Conservation (phyloP, 257 asterid genomes). For the Solanum bukasovii region DNA sequence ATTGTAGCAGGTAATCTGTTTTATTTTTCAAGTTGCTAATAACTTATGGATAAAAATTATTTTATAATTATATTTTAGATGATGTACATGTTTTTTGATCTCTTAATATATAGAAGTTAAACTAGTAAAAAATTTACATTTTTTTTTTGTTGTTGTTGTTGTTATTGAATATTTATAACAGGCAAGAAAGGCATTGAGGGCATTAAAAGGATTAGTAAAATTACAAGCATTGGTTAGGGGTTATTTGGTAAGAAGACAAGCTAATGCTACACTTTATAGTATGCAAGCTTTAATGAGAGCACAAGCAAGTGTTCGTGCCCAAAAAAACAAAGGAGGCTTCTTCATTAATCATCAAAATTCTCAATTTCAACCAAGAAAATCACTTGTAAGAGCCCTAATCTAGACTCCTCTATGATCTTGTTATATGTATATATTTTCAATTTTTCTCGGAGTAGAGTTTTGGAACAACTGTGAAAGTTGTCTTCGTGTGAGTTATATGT, state of each 20-base stretch:
- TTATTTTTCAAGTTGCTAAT: background rate
- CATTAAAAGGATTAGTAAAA: slow-evolving; percentile 74
- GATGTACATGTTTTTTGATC: background rate
- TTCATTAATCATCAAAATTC: background rate
- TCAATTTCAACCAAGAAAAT: slow-evolving; percentile 24
- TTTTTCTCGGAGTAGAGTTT: background rate
- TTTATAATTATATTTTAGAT: background rate
- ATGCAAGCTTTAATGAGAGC: slow-evolving; percentile 87
- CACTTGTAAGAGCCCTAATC: slow-evolving; percentile 21
- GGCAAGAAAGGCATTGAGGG: slow-evolving; percentile 87
- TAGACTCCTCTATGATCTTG: background rate
- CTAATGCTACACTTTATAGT: slow-evolving; percentile 59
- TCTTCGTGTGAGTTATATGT: background rate
- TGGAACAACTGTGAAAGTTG: background rate
- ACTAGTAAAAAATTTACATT: background rate
- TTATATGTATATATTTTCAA: background rate
- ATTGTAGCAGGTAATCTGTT: background rate
- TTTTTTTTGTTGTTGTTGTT: background rate
- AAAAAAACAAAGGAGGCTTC: slow-evolving; percentile 19
- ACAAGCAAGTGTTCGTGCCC: slow-evolving; percentile 70
- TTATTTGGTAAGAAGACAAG: slow-evolving; percentile 63
- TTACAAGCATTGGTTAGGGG: slow-evolving; percentile 75
- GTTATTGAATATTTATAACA: background rate
- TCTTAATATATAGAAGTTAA: background rate
- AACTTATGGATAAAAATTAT: background rate